Percentiles rank a stretch among this genome's conserved stretches.
phyloP scores from a whole-genome alignment of 352 stramenopile genomes.

The Phytophthora pluvialis region DNA sequence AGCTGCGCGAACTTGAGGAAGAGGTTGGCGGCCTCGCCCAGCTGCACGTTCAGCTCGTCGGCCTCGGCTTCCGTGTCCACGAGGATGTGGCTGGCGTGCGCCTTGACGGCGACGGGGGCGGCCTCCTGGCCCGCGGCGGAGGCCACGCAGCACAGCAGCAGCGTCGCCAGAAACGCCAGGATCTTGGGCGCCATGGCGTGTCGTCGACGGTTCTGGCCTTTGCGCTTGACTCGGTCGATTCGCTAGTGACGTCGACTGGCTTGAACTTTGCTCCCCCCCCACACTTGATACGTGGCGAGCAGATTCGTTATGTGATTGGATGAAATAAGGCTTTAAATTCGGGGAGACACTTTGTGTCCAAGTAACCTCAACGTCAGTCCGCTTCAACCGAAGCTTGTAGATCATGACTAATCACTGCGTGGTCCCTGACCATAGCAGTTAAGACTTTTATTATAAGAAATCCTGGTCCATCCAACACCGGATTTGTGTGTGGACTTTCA shows the following conservation, averaged over 20 bases:
- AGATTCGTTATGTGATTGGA: slow-evolving; percentile 1
- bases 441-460: too few species aligned
- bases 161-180: slow-evolving; percentile 27
- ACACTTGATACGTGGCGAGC: slow-evolving; percentile 2
- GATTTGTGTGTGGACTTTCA: too few species aligned
- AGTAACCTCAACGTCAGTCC: too few species aligned
- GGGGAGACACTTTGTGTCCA: too few species aligned
- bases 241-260: slow-evolving; percentile 1
- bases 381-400: too few species aligned
- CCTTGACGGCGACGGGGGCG: slow-evolving; percentile 38
- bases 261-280: background rate
- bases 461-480: too few species aligned
- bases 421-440: too few species aligned
- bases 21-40: slow-evolving; percentile 54
- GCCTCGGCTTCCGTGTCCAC: slow-evolving; percentile 73
- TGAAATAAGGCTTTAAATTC: background rate
- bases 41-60: slow-evolving; percentile 62
- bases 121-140: slow-evolving; percentile 15
- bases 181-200: slow-evolving; percentile 32
- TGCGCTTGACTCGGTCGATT: slow-evolving; percentile 8
- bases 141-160: slow-evolving; percentile 29
- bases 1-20: slow-evolving; percentile 72
- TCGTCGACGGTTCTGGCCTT: background rate
- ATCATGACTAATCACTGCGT: too few species aligned
- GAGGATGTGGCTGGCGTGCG: slow-evolving; percentile 84